Base-by-base conservation (phyloP, 192 early-diverging fungal genomes). In the Podila minutissima region DNA sequence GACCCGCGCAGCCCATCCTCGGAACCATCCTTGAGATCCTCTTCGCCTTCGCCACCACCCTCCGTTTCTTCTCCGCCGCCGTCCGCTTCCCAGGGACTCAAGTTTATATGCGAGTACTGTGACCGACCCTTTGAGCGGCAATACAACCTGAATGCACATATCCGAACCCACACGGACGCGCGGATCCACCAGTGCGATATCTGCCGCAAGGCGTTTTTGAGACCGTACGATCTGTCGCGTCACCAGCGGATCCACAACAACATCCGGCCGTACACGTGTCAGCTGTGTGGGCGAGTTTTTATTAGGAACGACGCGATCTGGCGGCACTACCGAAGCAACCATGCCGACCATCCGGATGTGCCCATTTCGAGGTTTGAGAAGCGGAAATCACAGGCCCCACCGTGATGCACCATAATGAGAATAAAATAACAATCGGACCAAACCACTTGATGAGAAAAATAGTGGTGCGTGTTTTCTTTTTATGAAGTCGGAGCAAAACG, bases 291-390 rank as follows among this genome's bases (percentile, higher is more conserved):
- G 8, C 85, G 89, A 17, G 78, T 85, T 55, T 95, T 95, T 86
- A 92, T 92, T 29, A 86, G 94, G 0, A 85, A 93, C 67, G 94
- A 95, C 66, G 93, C 94, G 67, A 84, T 95, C 28, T 92, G 90
- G 83, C 83, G 93, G 3, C 94, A 95, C 33, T 90, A 92, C 59
- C 89, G 92, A 69, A 93, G 69, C 22, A 64, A 20, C 5, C 77
- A 81, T 48, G 31, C n/a, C 0, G 71, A 48, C 29, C 77, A 81
- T n/a, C 77, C 77, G 0, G 77, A 73, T 28, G 66, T 81, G 9
- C 77, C 77, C 0, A 38, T 55, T 4, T 69, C 77, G 8, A 64
- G 77, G 29, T 53, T 67, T 35, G 67, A 69, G 31, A 62, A 55
- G 48, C 59, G 59, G 3, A 33, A 74, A 67, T 24, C 55, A 29